These are phyloP conservation scores for Scenedesmus sp. DNA, from an alignment of 163 green algal genomes.

Conservation along the genomic window DNA sequence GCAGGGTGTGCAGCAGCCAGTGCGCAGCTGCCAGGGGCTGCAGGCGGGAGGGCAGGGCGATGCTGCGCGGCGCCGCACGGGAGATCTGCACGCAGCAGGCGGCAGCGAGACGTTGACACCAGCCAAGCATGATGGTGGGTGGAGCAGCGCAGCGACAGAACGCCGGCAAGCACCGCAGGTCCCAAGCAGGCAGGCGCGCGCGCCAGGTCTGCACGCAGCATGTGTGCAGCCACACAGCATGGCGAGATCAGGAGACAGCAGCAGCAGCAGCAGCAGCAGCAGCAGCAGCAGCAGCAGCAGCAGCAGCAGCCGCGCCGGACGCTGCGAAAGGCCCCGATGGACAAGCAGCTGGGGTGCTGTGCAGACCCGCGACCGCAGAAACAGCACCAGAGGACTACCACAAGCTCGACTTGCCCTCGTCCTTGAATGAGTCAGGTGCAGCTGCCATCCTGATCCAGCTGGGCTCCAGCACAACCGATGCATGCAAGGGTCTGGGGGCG, in stretches of 20 bases:
- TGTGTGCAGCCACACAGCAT: no score
- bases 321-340: no score
- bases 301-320: not conserved
- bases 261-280: no score
- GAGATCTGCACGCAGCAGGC: conserved; percentile 35
- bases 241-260: no score
- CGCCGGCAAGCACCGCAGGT: no score
- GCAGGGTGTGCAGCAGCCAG: conserved; percentile 32
- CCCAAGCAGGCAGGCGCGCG: no score
- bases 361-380: not conserved
- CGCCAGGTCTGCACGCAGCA: no score
- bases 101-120: not conserved
- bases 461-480: not conserved
- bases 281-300: not conserved
- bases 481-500: no score
- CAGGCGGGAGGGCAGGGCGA: conserved; percentile 25
- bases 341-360: no score
- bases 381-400: not conserved
- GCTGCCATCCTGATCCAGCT: no score
- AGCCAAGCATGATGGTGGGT: no score
- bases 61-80: conserved; percentile 41
- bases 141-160: not conserved
- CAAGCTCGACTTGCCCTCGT: not conserved
- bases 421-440: no score
- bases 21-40: conserved; percentile 28